phyloP scores from a whole-genome alignment of 1,139 yeast species.

The Blastobotrys persicus region DNA sequence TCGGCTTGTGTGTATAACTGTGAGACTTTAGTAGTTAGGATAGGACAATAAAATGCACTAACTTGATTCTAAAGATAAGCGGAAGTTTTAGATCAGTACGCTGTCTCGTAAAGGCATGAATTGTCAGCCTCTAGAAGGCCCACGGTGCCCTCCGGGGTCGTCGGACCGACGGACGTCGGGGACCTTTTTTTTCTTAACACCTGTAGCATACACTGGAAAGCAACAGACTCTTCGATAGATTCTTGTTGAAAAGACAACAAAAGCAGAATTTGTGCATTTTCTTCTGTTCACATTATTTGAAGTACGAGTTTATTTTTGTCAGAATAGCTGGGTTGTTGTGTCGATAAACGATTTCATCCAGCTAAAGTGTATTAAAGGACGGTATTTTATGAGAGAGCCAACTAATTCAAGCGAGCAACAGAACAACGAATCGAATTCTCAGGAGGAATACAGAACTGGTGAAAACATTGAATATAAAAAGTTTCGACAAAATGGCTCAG shows the following conservation, averaged over 20 bases:
- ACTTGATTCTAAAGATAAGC: too few relatives aligned
- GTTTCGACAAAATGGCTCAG: slow-evolving; percentile 7
- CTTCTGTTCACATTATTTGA: background rate
- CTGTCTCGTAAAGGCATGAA: too few relatives aligned
- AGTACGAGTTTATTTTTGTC: background rate
- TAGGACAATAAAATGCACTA: too few relatives aligned
- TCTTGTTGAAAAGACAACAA: background rate
- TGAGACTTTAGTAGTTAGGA: too few relatives aligned
- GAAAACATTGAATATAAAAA: background rate
- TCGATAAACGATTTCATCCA: background rate
- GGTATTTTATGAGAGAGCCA: slow-evolving; percentile 4
- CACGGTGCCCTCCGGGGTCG: too few relatives aligned
- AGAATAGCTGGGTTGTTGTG: background rate
- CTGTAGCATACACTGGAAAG: background rate
- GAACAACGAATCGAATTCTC: background rate
- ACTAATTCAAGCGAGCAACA: background rate
- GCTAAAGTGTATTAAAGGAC: background rate
- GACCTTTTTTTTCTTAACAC: background rate
- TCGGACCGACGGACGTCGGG: too few relatives aligned
- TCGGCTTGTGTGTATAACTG: too few relatives aligned
- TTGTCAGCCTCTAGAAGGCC: too few relatives aligned
- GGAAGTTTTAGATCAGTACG: too few relatives aligned
- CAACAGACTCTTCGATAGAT: background rate
- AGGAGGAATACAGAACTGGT: background rate
- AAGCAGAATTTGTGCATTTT: background rate